phyloP scores from a whole-genome alignment of 345 rosid species.

The Barbarea vulgaris region DNA sequence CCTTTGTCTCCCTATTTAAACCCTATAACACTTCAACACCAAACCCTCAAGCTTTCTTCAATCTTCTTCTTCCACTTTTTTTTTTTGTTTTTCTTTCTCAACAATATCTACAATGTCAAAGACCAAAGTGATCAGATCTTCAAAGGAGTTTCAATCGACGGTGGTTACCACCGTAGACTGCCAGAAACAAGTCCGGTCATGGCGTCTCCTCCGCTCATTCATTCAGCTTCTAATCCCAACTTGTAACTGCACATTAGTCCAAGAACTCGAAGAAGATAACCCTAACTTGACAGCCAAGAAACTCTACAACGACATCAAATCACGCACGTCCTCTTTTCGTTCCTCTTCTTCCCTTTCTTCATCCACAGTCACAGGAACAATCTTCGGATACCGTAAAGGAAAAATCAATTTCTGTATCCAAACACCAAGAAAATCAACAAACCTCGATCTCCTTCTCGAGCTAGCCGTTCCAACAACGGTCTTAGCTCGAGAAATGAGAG shows the following conservation, averaged over 20 bases:
- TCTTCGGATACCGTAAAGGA: constrained; percentile 63
- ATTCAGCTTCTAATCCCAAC: constrained; percentile 60
- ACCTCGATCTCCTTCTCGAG: constrained; percentile 57
- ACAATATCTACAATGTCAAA: constrained; percentile 44
- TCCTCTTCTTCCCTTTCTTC: constrained; percentile 42
- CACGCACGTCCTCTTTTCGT: constrained; percentile 34
- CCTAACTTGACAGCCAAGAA: constrained; percentile 33
- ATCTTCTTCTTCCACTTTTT: neutral
- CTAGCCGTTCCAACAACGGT: constrained; percentile 54
- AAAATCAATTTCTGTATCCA: constrained; percentile 67
- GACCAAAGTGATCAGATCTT: constrained; percentile 41
- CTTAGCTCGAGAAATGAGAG: constrained; percentile 72
- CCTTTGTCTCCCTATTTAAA: constrained; percentile 35
- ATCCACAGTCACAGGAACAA: constrained; percentile 58
- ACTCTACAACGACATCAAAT: constrained; percentile 33
- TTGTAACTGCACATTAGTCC: constrained; percentile 50
- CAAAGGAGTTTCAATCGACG: constrained; percentile 41
- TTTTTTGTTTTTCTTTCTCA: constrained; percentile 3
- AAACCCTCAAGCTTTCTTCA: constrained; percentile 33
- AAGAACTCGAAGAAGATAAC: constrained; percentile 39
- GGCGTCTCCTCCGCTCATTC: constrained; percentile 67
- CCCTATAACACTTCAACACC: constrained; percentile 24
- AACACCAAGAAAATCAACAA: constrained; percentile 45
- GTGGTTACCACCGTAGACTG: constrained; percentile 66
- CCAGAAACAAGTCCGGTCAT: constrained; percentile 78